A percentile compares a stretch with the other conserved stretches of the same genome.
Conservation (phyloP, 2,329 filamentous ascomycete species). For the Hymenoscyphus salicellus region DNA sequence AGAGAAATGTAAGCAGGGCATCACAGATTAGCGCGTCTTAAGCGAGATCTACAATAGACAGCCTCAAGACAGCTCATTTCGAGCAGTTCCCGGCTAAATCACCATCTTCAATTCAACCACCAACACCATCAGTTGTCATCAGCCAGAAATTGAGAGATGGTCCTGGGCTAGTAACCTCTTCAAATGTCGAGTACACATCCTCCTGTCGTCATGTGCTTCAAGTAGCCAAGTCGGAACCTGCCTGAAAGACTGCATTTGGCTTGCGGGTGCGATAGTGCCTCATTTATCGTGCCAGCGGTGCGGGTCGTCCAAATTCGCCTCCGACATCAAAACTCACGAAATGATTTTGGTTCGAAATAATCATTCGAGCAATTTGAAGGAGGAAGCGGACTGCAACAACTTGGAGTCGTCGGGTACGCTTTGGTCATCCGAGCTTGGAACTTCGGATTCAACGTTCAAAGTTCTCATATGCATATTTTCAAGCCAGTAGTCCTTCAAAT, state of each 20-base stretch:
- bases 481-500: too few relatives aligned
- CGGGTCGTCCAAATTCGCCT: not conserved
- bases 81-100: not conserved
- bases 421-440: too few relatives aligned
- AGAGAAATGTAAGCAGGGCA: not conserved
- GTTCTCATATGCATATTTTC: too few relatives aligned
- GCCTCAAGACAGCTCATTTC: not conserved
- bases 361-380: too few relatives aligned
- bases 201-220: too few relatives aligned
- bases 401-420: too few relatives aligned
- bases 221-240: conserved; percentile 5
- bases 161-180: not conserved
- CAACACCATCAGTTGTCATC: too few relatives aligned
- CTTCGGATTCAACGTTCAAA: too few relatives aligned
- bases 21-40: conserved; percentile 4
- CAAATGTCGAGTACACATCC: not conserved
- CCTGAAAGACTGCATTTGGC: conserved; percentile 8
- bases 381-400: too few relatives aligned
- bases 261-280: conserved; percentile 1
- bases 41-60: not conserved
- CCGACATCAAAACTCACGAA: too few relatives aligned
- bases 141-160: too few relatives aligned
- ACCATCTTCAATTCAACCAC: not conserved
- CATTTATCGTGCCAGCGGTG: conserved; percentile 4
- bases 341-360: too few relatives aligned